Evolutionary conservation across 495 filamentous ascomycete genomes (phyloP).

Genomic region (Letharia columbiana): DNA sequence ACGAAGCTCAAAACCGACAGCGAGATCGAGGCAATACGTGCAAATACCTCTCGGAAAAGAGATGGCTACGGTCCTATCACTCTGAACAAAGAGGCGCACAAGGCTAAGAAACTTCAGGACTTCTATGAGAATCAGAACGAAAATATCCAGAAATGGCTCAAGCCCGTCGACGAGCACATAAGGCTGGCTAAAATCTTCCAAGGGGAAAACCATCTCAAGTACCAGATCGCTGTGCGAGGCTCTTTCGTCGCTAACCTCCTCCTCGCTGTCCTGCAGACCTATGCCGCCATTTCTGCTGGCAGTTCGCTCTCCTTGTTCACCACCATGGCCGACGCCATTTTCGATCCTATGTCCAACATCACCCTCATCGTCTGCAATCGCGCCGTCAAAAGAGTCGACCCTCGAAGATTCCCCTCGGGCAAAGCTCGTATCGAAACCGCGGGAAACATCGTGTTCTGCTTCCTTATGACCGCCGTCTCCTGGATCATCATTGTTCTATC

Average conservation of each 20-base stretch:
- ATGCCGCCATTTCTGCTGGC: conserved; percentile 70
- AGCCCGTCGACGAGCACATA: conserved; percentile 85
- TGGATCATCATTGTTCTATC: conserved; percentile 86
- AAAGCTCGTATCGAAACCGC: conserved; percentile 94
- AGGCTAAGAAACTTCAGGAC: conserved; percentile 57
- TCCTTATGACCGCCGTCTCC: conserved; percentile 89
- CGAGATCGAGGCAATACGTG: conserved; percentile 72
- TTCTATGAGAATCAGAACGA: conserved; percentile 93
- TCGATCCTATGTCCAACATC: conserved; percentile 87
- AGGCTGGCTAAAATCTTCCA: conserved; percentile 71
- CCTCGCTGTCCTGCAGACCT: conserved; percentile 73
- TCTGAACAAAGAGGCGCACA: conserved; percentile 35
- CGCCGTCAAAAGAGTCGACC: conserved; percentile 80
- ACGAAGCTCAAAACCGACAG: conserved; percentile 65
- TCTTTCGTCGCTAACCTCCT: conserved; percentile 78
- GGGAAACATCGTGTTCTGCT: conserved; percentile 95
- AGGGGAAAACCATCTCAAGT: conserved; percentile 71
- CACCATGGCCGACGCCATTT: conserved; percentile 94
- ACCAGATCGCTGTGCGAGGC: conserved; percentile 83
- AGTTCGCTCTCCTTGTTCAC: conserved; percentile 91
- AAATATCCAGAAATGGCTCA: conserved; percentile 84
- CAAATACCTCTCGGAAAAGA: conserved; percentile 75
- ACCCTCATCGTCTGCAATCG: conserved; percentile 82
- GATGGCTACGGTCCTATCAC: conserved; percentile 40
- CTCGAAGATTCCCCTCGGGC: conserved; percentile 82